Percentiles rank a stretch among this genome's conserved stretches.
Conservation (phyloP, 208 protist species). For the Lotmaria passim region DNA sequence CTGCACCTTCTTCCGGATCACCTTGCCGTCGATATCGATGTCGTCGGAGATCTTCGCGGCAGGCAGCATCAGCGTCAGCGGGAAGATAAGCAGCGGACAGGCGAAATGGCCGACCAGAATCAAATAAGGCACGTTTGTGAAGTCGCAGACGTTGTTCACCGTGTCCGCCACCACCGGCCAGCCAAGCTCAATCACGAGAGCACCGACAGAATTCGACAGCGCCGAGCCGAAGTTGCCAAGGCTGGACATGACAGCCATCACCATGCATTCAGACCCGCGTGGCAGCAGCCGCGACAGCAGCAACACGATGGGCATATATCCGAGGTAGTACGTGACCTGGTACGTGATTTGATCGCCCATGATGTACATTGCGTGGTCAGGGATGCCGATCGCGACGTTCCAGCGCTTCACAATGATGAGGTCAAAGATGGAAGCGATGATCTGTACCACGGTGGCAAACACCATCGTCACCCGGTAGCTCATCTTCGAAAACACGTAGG, state of each 20-base stretch:
- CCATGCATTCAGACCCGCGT: slow-evolving; percentile 69
- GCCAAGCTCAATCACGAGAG: slow-evolving; percentile 50
- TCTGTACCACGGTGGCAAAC: slow-evolving; percentile 48
- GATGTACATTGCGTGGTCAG: slow-evolving; percentile 74
- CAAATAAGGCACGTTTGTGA: slow-evolving; percentile 57
- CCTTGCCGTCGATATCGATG: slow-evolving; percentile 34
- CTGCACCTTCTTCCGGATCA: slow-evolving; percentile 22
- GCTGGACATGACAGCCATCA: slow-evolving; percentile 72
- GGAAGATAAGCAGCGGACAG: slow-evolving; percentile 55
- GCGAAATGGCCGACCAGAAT: slow-evolving; percentile 64
- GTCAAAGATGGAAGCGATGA: slow-evolving; percentile 66
- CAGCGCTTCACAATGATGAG: slow-evolving; percentile 80
- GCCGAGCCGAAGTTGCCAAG: slow-evolving; percentile 65
- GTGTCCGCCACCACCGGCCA: slow-evolving; percentile 46
- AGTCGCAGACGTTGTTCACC: slow-evolving; percentile 57
- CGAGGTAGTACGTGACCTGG: slow-evolving; percentile 34
- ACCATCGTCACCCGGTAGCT: slow-evolving; percentile 71
- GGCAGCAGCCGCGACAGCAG: slow-evolving; percentile 40
- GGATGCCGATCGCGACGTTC: slow-evolving; percentile 63
- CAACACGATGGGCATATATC: slow-evolving; percentile 17
- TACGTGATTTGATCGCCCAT: slow-evolving; percentile 68
- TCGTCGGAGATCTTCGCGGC: slow-evolving; percentile 46
- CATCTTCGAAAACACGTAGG: slow-evolving; percentile 54
- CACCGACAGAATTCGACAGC: slow-evolving; percentile 54
- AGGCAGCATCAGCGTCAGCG: slow-evolving; percentile 63